Evolutionary conservation across 192 early-diverging fungal genomes (phyloP).

Genomic region (Podila clonocystis): DNA sequence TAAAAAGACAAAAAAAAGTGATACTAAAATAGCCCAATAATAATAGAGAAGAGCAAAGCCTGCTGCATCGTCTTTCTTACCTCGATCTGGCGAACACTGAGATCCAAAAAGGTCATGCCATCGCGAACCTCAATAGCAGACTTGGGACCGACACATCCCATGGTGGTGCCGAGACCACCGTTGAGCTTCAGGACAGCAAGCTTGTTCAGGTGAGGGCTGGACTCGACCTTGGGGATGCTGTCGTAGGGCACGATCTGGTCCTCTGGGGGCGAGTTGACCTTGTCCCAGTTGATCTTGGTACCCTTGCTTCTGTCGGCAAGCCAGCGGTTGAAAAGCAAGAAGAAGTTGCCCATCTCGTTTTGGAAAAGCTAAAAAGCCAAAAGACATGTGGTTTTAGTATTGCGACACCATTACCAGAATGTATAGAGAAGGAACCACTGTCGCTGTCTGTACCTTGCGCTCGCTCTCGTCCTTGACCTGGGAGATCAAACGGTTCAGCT

Average conservation of each 20-base stretch:
- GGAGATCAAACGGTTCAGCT: conserved; percentile 71
- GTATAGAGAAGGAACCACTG: no score
- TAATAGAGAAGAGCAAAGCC: not conserved
- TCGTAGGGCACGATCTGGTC: conserved; percentile 90
- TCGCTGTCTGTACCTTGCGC: conserved; percentile 56
- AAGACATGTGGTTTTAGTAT: no score
- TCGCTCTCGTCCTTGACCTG: conserved; percentile 65
- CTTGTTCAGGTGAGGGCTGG: conserved; percentile 78
- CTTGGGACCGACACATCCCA: conserved; percentile 99
- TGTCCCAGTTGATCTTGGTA: conserved; percentile 91
- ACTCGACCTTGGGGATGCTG: conserved; percentile 64
- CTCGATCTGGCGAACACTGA: conserved; percentile 99
- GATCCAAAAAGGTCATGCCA: conserved; percentile 97
- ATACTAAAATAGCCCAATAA: conserved; percentile 6
- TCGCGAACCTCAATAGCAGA: conserved; percentile 98
- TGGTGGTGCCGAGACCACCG: conserved; percentile 98
- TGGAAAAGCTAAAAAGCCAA: conserved; percentile 63
- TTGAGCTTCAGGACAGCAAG: conserved; percentile 99
- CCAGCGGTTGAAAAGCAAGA: conserved; percentile 85
- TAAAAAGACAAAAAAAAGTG: not conserved
- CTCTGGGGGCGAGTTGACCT: conserved; percentile 90
- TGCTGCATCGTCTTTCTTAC: conserved; percentile 47
- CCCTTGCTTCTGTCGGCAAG: conserved; percentile 82
- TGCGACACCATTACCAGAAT: not conserved
- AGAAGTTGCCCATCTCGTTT: conserved; percentile 90